Evolutionary conservation across 352 stramenopile genomes (phyloP).

Genomic region (Phytophthora tentaculata): DNA sequence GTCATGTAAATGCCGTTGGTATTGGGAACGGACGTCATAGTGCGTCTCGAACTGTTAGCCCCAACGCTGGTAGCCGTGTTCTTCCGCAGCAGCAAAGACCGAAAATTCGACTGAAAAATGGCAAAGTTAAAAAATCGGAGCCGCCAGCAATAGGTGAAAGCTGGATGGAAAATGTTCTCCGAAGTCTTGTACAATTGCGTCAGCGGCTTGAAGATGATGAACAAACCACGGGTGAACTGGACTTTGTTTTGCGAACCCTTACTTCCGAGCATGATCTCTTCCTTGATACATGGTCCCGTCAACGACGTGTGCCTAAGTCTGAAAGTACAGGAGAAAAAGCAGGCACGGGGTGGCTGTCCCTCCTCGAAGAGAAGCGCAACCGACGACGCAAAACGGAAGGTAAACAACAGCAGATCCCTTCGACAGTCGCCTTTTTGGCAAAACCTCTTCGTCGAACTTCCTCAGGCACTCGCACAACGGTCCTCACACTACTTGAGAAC

Average conservation of each 20-base stretch:
- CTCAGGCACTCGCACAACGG: constrained; percentile 58
- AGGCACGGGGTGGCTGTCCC: constrained; percentile 52
- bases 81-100: constrained; percentile 8
- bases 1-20: constrained; percentile 61
- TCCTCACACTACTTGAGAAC: constrained; percentile 59
- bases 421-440: constrained; percentile 24
- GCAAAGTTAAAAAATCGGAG: not conserved
- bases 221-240: constrained; percentile 48
- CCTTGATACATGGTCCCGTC: constrained; percentile 37
- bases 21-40: constrained; percentile 36
- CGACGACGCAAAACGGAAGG: constrained; percentile 24
- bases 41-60: constrained; percentile 1
- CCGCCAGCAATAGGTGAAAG: constrained; percentile 57
- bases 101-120: constrained; percentile 4
- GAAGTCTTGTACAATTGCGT: constrained; percentile 58
- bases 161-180: constrained; percentile 79
- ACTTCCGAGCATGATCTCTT: constrained; percentile 75
- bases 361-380: constrained; percentile 61
- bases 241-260: constrained; percentile 76
- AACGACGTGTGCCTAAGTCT: constrained; percentile 20
- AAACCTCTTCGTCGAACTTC: constrained; percentile 47
- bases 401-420: constrained; percentile 24
- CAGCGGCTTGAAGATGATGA: constrained; percentile 47
- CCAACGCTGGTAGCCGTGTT: constrained; percentile 6
- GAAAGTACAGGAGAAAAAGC: constrained; percentile 27